A percentile compares a stretch with the other conserved stretches of the same genome.
These are phyloP conservation scores for Volvox reticuliferus DNA, from an alignment of 139 green algal genomes.

Conservation along the genomic window DNA sequence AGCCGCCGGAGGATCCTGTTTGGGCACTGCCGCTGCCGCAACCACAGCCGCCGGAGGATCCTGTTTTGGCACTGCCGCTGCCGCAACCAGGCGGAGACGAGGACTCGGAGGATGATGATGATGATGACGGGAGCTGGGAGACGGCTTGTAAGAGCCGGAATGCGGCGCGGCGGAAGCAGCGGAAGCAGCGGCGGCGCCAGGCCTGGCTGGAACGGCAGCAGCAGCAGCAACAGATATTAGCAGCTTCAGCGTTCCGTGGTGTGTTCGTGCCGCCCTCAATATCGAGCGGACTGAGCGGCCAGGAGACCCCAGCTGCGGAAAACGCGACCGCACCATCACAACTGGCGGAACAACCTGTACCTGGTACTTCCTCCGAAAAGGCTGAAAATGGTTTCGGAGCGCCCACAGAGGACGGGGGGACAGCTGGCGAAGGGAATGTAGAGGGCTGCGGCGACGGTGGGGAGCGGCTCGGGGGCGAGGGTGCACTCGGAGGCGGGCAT, in stretches of 20 bases:
- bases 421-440: too few relatives aligned
- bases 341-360: not conserved
- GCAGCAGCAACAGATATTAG: conserved; percentile 1
- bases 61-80: not conserved
- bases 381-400: not conserved
- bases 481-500: not conserved
- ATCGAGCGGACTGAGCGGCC: not conserved
- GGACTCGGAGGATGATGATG: not conserved
- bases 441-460: too few relatives aligned
- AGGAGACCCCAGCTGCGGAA: not conserved
- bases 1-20: not conserved
- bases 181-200: conserved; percentile 43
- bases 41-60: not conserved
- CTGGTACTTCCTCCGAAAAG: not conserved
- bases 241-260: not conserved
- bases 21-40: not conserved
- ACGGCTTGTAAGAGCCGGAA: conserved; percentile 52
- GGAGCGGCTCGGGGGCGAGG: not conserved
- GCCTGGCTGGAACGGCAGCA: conserved; percentile 30
- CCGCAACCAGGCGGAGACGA: not conserved
- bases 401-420: not conserved
- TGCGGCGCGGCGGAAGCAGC: conserved; percentile 35
- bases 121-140: conserved; percentile 51
- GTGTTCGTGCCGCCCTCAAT: not conserved
- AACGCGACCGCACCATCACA: not conserved